A percentile compares a stretch with the other conserved stretches of the same genome.
Evolutionary conservation across 2,329 filamentous ascomycete species (phyloP).

Genomic region (Diaporthe sp.): DNA sequence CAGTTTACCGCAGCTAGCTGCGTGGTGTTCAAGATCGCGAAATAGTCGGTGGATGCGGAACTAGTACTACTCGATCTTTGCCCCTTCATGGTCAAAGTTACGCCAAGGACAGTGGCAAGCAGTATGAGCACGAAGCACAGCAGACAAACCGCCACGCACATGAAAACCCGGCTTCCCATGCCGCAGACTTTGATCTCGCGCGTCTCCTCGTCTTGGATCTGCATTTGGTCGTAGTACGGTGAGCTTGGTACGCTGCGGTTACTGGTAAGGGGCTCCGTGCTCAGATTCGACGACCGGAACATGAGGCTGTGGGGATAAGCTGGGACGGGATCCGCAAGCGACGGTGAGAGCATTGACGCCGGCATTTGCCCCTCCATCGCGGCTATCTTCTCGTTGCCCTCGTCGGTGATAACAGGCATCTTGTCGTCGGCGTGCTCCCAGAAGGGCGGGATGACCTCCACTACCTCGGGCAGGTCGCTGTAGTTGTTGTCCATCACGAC

Average conservation of each 20-base stretch:
- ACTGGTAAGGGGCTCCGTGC: background rate
- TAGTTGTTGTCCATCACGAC: slow-evolving; percentile 13
- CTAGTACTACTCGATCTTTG: background rate
- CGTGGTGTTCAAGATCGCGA: background rate
- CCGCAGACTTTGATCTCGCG: slow-evolving; percentile 20
- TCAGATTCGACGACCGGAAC: background rate
- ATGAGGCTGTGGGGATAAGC: slow-evolving; percentile 13
- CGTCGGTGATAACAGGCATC: slow-evolving; percentile 17
- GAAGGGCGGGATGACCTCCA: slow-evolving; percentile 6
- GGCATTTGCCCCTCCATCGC: background rate
- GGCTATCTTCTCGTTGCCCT: slow-evolving; percentile 16
- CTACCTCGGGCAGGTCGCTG: slow-evolving; percentile 27
- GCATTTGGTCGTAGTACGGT: slow-evolving; percentile 1
- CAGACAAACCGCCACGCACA: slow-evolving; percentile 9
- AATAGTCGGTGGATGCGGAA: background rate
- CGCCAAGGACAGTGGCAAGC: slow-evolving; percentile 19
- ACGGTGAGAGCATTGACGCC: slow-evolving; percentile 15
- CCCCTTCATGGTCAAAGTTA: slow-evolving; percentile 20
- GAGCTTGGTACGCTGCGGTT: background rate
- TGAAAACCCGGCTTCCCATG: slow-evolving; percentile 18
- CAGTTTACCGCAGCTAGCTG: slow-evolving; percentile 27
- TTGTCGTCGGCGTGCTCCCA: slow-evolving; percentile 18
- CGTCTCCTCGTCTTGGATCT: background rate
- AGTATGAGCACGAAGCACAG: slow-evolving; percentile 27
- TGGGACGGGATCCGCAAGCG: slow-evolving; percentile 21